Percentiles rank a stretch among this genome's conserved stretches.
Conservation (phyloP, 176 grass and related monocot genomes). For the Phoenix roebelenii region DNA sequence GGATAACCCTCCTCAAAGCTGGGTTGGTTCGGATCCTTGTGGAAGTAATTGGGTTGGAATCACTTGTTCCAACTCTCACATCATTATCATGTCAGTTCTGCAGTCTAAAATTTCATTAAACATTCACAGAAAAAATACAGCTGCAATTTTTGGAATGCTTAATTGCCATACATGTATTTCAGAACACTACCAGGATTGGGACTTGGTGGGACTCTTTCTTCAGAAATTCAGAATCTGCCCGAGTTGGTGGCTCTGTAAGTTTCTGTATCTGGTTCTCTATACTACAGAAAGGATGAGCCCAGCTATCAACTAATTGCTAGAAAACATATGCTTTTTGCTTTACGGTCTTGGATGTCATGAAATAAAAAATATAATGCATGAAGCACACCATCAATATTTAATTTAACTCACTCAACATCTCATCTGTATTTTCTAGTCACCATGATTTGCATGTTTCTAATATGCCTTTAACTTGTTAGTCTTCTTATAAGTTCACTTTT, state of each 20-base stretch:
- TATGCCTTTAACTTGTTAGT: not conserved
- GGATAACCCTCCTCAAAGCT: not conserved
- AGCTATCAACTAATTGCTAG: too few relatives aligned
- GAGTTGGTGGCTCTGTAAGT: conserved; percentile 3
- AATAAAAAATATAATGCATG: too few relatives aligned
- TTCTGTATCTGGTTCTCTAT: not conserved
- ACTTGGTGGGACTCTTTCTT: not conserved
- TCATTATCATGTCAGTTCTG: not conserved
- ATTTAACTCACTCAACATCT: too few relatives aligned
- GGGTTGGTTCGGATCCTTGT: not conserved
- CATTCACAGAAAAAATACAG: too few relatives aligned
- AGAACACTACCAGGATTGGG: not conserved
- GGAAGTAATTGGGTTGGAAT: not conserved
- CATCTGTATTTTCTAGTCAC: too few relatives aligned
- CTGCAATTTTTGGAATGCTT: not conserved
- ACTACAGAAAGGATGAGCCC: too few relatives aligned
- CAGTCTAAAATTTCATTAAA: not conserved
- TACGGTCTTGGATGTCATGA: too few relatives aligned
- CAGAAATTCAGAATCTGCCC: not conserved
- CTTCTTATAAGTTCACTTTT: not conserved
- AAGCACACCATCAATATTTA: too few relatives aligned
- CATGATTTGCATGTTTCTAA: not conserved
- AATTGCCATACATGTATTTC: not conserved
- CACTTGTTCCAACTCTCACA: conserved; percentile 2
- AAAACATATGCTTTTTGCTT: too few relatives aligned